Evolutionary conservation across 768 basidiomycete genomes (phyloP), one percentile per base, ranked within the genome.

Genomic region (Lactarius pseudohatsudake): DNA sequence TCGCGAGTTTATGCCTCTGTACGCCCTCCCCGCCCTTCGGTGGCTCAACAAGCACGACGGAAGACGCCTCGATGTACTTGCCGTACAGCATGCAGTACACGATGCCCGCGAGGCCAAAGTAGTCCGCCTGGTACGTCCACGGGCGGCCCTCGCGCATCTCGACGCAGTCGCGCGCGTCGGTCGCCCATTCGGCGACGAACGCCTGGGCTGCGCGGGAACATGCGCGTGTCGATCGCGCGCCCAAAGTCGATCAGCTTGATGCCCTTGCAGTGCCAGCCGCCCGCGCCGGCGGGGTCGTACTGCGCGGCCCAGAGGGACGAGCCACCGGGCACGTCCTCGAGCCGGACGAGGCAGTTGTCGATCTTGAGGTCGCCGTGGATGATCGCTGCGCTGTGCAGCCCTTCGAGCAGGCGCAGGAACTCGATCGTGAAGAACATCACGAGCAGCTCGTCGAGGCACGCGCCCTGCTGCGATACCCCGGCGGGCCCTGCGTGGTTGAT

Each of bases 311-410:
- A 94, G 1, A 85, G 81, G 0, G 87, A 80, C 0, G 83, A 76
- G 1, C 87, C 87, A 3, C 87, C 88, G 1, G 89, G 88, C 4
- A 91, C 87, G 60, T 92, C 90, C 69, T 94, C 90, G 55, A 99
- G 82, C 5, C 97, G 87, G 10, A 98, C 81, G n/a, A 99, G 84
- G 75, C 96, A 97, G 78, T 99, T 99, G 79, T 99, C 97, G 76
- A 98, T 97, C 81, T 99, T 99, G 69, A 99, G 84, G 78, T 99
- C 97, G 38, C 97, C 96, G 73, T 99, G 97, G 71, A 99, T 92
- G 79, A 98, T 92, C 13, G 94, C 92, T 0, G 82, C 79, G 18
- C 74, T 64, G 75, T 98, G 97, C 75, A 98, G 84, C 20, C 83
- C 87, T 73, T 96, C 94, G 53, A 98, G 77, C 11, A 91, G 77